Percentiles rank a stretch among this genome's conserved stretches.
Evolutionary conservation across 306 rosid species (phyloP).

Genomic region (Trichosanthes cucumerina): DNA sequence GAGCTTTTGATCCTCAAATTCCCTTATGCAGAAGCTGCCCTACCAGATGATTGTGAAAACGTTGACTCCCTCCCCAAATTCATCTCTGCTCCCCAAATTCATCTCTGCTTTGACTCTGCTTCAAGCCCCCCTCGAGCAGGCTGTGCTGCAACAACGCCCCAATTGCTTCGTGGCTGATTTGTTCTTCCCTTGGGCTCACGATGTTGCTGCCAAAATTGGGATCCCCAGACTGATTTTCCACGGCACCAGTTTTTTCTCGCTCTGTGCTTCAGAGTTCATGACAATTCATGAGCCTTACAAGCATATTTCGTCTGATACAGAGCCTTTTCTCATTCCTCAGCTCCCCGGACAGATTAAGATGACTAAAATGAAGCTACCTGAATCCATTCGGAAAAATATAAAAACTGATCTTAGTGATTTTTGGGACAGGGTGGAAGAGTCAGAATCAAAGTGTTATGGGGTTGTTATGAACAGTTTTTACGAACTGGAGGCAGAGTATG

Average conservation of each 20-base stretch:
- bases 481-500: no score
- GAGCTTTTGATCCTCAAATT: slow-evolving; percentile 4
- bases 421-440: background rate
- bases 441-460: slow-evolving; percentile 12
- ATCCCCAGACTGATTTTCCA: slow-evolving; percentile 52
- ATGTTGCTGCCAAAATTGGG: slow-evolving; percentile 30
- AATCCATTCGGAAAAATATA: background rate
- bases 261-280: slow-evolving; percentile 18
- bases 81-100: slow-evolving; percentile 10
- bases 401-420: background rate
- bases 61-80: no score
- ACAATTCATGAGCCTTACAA: slow-evolving; percentile 30
- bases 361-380: slow-evolving; percentile 25
- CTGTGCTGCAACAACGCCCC: slow-evolving; percentile 26
- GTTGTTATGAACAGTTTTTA: slow-evolving; percentile 23
- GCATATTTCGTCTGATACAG: slow-evolving; percentile 22
- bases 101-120: slow-evolving; percentile 23
- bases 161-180: slow-evolving; percentile 36
- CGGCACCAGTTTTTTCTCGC: slow-evolving; percentile 35
- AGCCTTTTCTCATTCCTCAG: slow-evolving; percentile 34
- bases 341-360: slow-evolving; percentile 34
- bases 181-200: slow-evolving; percentile 36
- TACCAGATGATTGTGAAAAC: no score
- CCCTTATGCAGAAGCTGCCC: no score
- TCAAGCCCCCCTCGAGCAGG: slow-evolving; percentile 23